These are phyloP conservation scores for Coemansia aciculifera DNA, from an alignment of 192 early-diverging fungal species.

Conservation along the genomic window DNA sequence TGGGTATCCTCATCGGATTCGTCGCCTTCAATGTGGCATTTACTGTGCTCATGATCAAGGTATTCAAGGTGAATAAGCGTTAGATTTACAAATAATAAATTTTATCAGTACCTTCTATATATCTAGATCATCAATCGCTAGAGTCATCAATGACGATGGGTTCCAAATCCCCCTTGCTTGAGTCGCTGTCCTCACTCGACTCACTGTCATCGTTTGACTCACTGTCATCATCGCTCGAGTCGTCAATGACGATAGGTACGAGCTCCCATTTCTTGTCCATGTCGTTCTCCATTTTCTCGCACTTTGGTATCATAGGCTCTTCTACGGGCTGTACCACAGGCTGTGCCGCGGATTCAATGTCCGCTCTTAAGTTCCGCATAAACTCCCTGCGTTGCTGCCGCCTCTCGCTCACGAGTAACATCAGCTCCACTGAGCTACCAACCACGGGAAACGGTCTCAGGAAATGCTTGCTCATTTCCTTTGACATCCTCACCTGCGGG, in stretches of 20 bases:
- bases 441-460: not conserved
- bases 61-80: conserved; percentile 52
- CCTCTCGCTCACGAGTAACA: not conserved
- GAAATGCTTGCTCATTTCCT: not conserved
- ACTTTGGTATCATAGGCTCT: not conserved
- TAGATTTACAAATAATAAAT: conserved; percentile 10
- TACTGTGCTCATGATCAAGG: conserved; percentile 29
- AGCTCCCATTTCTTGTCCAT: not conserved
- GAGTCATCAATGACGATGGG: not conserved
- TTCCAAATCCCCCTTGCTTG: not conserved
- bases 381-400: not conserved
- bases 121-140: not conserved
- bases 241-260: not conserved
- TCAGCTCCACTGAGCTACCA: not conserved
- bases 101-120: not conserved
- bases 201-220: not conserved
- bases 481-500: not conserved
- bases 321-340: no score
- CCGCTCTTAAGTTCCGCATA: not conserved
- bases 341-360: no score
- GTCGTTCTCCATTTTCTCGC: not conserved
- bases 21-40: conserved; percentile 57
- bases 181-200: not conserved
- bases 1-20: conserved; percentile 63
- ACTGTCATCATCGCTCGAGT: not conserved